Evolutionary conservation across 352 stramenopile genomes (phyloP), one percentile per base, ranked within the genome.

Genomic region (Phytophthora vignae): DNA sequence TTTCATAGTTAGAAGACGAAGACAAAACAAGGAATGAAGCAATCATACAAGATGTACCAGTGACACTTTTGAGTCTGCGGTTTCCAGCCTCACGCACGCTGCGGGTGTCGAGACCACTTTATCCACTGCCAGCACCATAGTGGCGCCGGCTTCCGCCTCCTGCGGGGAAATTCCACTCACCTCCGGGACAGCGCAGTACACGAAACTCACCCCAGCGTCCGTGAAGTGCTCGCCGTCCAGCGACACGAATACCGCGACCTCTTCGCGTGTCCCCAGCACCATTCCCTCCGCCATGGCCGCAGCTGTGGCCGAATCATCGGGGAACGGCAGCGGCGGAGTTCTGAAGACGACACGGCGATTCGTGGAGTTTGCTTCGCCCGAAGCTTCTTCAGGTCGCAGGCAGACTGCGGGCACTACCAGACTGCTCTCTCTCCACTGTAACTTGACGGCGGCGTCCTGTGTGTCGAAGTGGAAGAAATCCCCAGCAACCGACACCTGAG

Each of bases 381-480:
- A 25, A n/a, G 17, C 33, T 53, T 67, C 56, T 1, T 67, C 63
- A 8, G 61, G 50, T 17, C 48, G 60, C 14, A 76, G 57, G 50
- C 84, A 90, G 17, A 59, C 31, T 7, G 78, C 82, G 22, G 74
- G 55, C 11, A 91, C 48, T 17, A 72, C 55, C 1, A 77, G 14
- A 27, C 74, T 64, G 22, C 68, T 82, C 44, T 81, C 79, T 67
- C 64, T 71, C 76, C 82, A 91, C 27, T 79, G 72, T 6, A 93
- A 57, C 33, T 75, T 75, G 2, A 89, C 81, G 19, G 74, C 67
- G 6, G 71, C 76, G 29, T 94, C 83, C 36, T 88, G 56, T 0
- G 84, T 87, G 36, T 91, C 85, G 48, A 90, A 90, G 29, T 83
- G 73, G 29, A 90, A 88, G 31, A 83, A 89, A 25, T 88, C 74